Evolutionary conservation across 2,329 filamentous ascomycete species (phyloP).

Genomic region (Shiraia sp.): DNA sequence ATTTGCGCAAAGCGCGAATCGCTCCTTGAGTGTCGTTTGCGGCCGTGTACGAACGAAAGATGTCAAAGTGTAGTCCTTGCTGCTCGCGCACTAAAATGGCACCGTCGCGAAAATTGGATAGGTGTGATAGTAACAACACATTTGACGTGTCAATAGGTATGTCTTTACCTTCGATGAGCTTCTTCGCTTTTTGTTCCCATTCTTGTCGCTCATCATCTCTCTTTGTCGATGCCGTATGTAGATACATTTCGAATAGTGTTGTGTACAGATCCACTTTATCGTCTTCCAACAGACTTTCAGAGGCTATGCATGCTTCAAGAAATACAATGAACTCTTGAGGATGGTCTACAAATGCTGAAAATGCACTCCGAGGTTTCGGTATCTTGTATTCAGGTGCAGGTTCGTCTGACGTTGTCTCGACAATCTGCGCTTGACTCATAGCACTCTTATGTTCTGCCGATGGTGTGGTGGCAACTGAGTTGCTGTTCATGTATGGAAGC

Average conservation of each 20-base stretch:
- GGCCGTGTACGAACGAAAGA: slow-evolving; percentile 93
- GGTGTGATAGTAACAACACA: slow-evolving; percentile 86
- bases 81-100: slow-evolving; percentile 93
- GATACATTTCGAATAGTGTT: slow-evolving; percentile 96
- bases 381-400: slow-evolving; percentile 68
- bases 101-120: slow-evolving; percentile 87
- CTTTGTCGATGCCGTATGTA: slow-evolving; percentile 81
- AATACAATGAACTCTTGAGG: slow-evolving; percentile 90
- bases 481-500: slow-evolving; percentile 79
- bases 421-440: slow-evolving; percentile 57
- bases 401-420: slow-evolving; percentile 58
- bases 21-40: slow-evolving; percentile 90
- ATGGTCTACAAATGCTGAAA: slow-evolving; percentile 95
- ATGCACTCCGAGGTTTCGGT: slow-evolving; percentile 84
- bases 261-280: slow-evolving; percentile 89
- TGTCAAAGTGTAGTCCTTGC: slow-evolving; percentile 87
- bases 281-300: slow-evolving; percentile 69
- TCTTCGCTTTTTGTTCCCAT: slow-evolving; percentile 91
- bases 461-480: slow-evolving; percentile 58
- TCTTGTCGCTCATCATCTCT: slow-evolving; percentile 71
- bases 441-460: slow-evolving; percentile 57
- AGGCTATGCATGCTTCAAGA: slow-evolving; percentile 81
- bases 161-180: slow-evolving; percentile 78
- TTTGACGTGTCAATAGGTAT: slow-evolving; percentile 91
- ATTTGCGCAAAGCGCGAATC: slow-evolving; percentile 86